Evolutionary conservation across 306 rosid genomes (phyloP), one percentile per base, ranked within the genome.

Genomic region (Acacia crassicarpa): DNA sequence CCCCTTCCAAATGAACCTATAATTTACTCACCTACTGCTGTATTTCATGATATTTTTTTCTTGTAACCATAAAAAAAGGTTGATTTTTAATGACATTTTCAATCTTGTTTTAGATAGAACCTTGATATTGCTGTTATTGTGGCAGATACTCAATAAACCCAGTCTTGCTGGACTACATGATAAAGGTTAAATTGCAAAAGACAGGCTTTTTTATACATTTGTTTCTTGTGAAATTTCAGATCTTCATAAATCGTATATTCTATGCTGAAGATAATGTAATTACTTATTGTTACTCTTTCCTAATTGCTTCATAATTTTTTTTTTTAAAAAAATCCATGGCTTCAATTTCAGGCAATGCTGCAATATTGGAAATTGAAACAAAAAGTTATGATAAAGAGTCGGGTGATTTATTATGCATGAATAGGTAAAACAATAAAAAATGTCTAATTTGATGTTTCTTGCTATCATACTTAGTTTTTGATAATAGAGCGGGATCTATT

Each of bases 141-240:
- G 78, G 74, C 97, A 95, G 99, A 67, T 95, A 69, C 86, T 79
- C 22, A 92, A 93, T 80, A 87, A 83, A 71, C 75, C 83, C 79
- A 84, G 87, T 82, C 92, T 95, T 78, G 98, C 97, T 12, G 99
- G 99, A 80, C 77, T 95, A 85, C 97, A 95, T 80, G 99, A 95
- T 86, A 93, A 95, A 91, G 98, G 99, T 95, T 84, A 87, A 80
- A 75, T 46, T 41, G 61, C 73, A 78, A 77, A 53, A 58, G 83
- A 44, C 78, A 19, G 53, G 68, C 84, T 82, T 69, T 66, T 48
- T 70, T 77, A 17, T 74, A 80, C 84, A 56, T 79, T 41, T 63
- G 82, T 58, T 79, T 72, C 30, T 33, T 65, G 59, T 65, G 44
- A 51, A 46, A 72, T 79, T 76, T 84, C 71, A 48, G 48, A 43